Evolutionary conservation across 139 green algal species (phyloP), one percentile per base, ranked within the genome.

Genomic region (Chlorella sp.): DNA sequence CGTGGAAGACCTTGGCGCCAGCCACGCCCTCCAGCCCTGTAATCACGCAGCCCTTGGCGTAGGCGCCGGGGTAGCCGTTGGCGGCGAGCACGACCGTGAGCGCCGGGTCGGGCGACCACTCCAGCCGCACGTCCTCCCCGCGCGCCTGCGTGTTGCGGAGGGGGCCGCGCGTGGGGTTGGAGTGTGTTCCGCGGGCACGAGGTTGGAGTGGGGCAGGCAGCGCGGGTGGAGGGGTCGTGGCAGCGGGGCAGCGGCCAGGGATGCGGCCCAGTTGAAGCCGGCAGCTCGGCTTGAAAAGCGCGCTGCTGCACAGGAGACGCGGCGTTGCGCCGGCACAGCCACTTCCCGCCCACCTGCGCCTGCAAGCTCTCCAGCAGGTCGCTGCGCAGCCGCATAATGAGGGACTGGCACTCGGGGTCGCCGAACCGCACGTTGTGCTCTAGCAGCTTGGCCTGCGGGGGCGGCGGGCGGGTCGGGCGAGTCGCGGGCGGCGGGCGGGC

Each of bases 341-440:
- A 63, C 71, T 78, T 53, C 9, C 84, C 84, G 25, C 79, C 50
- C 43, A 76, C 74, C 51, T 90, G 86, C 23, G 71, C 56, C 59
- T 93, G 60, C 40, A 99, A 80, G 7, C 88, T 71, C 8, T 94
- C 84, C 33, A 94, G 79, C 48, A 99, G 86, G 86, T 99, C 96
- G 5, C 72, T 87, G 79, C 95, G 77, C 65, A 96, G 81, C 0
- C 96, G 85, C 74, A 92, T 87, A 92, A 99, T 97, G 14, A 99
- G 86, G 4, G 79, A 86, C 85, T 99, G 94, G 87, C 95, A 98
- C 88, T 99, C 96, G 25, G 96, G 96, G 86, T 99, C 96, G 8
- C 96, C 96, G 79, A 99, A 99, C 1, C 96, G 84, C 31, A 98
- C 93, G 80, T 99, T 99, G 90, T 97, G 93, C 89, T 99, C 96